Percentiles rank a stretch among this genome's conserved stretches.
Conservation (phyloP, 345 rosid genomes). For the Bruguiera parviflora region DNA sequence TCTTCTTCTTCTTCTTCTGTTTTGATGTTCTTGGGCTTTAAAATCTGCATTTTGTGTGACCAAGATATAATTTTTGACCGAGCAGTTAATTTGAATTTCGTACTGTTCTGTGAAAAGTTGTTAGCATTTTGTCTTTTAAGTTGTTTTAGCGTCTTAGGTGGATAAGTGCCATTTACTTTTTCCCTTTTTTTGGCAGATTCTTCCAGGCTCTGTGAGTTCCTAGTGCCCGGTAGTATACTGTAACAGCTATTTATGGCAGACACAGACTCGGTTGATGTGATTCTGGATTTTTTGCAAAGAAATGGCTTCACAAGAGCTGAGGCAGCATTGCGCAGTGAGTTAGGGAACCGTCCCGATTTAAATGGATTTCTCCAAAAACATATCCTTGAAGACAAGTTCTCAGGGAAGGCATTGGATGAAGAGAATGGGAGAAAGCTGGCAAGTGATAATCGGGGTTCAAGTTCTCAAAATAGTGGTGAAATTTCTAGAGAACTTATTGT, state of each 20-base stretch:
- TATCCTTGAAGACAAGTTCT: conserved; percentile 47
- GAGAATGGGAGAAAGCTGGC: conserved; percentile 33
- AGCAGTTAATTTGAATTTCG: background rate
- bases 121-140: background rate
- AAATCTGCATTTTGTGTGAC: background rate
- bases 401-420: conserved; percentile 33
- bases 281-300: conserved; percentile 72
- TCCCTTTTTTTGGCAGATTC: background rate
- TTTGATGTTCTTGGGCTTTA: background rate
- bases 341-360: conserved; percentile 58
- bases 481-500: conserved; percentile 75
- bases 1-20: background rate
- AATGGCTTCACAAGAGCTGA: conserved; percentile 87
- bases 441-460: conserved; percentile 30
- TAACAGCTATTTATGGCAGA: conserved; percentile 56
- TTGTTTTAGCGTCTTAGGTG: background rate
- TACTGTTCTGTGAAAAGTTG: background rate
- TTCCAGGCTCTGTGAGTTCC: conserved; percentile 37
- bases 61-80: background rate
- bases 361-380: conserved; percentile 71
- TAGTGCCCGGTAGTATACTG: conserved; percentile 21
- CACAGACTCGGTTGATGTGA: conserved; percentile 59
- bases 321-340: conserved; percentile 91
- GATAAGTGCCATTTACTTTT: background rate
- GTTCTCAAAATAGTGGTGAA: conserved; percentile 46